Percentiles rank a stretch among this genome's conserved stretches.
phyloP scores from a whole-genome alignment of 495 filamentous ascomycete species.

The Thermothielavioides terrestris region DNA sequence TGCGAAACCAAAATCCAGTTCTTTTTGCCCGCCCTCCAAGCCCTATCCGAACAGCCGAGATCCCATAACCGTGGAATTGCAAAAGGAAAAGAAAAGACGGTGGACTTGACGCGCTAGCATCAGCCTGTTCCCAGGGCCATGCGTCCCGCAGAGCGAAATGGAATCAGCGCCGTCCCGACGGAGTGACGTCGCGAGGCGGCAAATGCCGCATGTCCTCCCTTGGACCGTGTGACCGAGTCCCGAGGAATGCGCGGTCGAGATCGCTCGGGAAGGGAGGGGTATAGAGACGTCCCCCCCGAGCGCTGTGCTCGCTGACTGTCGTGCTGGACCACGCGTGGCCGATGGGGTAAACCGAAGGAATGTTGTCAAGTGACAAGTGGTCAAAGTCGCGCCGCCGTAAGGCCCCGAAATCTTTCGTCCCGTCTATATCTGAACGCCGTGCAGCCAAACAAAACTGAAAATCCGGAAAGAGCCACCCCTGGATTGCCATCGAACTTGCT shows the following conservation, averaged over 20 bases:
- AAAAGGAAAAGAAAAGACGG: conserved; percentile 15
- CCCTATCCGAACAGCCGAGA: conserved; percentile 27
- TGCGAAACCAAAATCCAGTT: conserved; percentile 27
- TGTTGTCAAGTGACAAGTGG: conserved; percentile 8
- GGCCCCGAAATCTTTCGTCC: conserved; percentile 18
- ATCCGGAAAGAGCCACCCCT: conserved; percentile 18
- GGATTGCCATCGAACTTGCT: conserved; percentile 19
- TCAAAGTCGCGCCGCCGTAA: conserved; percentile 12
- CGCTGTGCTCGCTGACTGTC: conserved; percentile 8
- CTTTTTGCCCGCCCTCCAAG: conserved; percentile 29
- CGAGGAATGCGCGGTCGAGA: conserved; percentile 12
- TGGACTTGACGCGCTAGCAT: background rate
- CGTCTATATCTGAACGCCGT: conserved; percentile 33
- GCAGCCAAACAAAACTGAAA: conserved; percentile 19
- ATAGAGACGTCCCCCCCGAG: background rate
- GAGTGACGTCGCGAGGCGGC: background rate
- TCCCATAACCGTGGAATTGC: background rate
- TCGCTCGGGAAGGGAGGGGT: conserved; percentile 5
- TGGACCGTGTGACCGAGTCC: conserved; percentile 5
- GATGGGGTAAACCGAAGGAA: conserved; percentile 12
- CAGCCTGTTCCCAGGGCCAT: background rate
- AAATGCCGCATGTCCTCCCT: background rate
- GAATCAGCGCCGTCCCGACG: background rate
- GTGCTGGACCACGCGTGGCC: conserved; percentile 14
- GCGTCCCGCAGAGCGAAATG: conserved; percentile 1